Base-by-base conservation (phyloP, 2,329 filamentous ascomycete genomes). In the Xylariaceae sp. region DNA sequence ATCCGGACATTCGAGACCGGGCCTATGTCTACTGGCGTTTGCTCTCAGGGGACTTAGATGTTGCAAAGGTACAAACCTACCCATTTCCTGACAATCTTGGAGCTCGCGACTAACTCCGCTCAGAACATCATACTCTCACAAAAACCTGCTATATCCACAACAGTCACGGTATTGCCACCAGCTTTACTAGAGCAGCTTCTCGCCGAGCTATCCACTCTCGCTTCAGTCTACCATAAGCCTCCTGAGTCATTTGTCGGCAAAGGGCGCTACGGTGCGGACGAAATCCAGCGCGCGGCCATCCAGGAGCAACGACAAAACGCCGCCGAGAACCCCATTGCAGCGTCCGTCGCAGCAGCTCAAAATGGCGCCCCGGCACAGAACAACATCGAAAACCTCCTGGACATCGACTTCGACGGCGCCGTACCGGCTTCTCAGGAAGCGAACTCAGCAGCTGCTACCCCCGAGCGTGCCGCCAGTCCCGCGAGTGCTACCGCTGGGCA, bases 21-120 rank as follows among this genome's bases (percentile, higher is more conserved):
- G 93, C 93, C 45, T 98, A 97, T 64, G 89, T 97, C 33, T 98
- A 98, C 73, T 98, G 93, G 93, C 87, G 93, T 64, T 75, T 98
- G 40, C 75, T 98, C 7, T 97, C 93, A 19, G 93, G 88, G 45
- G 92, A 97, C 63, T 82, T 92, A 22, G 84, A 93, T 54, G 79
- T 95, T 50, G 90, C 93, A 47, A 96, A 95, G 78, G 85, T 86
- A 69, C 52, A 69, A 54, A 32, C 3, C 6, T 27, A 29, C 33
- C 12, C 25, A 20, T 6, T 16, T 38, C 3, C 3, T 21, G 2
- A 12, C 12, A 11, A 14, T 36, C 2, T 22, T 21, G 10, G 11
- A 21, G 12, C 1, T n/a, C 6, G n/a, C 42, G 40, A 40, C 61
- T 67, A 53, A 69, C 49, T 39, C 11, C 34, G 62, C 44, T 6